These are phyloP conservation scores for Metarhizium sp. DNA, from an alignment of 2,329 filamentous ascomycete species.

Conservation along the genomic window DNA sequence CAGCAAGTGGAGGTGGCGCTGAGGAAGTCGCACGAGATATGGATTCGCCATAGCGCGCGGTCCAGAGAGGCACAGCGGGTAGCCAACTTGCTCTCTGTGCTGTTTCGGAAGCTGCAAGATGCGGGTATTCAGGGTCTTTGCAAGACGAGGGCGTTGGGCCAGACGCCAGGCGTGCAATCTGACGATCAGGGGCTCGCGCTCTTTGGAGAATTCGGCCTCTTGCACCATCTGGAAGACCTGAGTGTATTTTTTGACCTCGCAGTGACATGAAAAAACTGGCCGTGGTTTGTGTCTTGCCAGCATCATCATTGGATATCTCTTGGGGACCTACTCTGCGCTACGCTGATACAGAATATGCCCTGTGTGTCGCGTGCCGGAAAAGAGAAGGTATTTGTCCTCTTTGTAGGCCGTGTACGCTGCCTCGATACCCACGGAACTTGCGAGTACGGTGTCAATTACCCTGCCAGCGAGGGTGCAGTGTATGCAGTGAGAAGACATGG, in stretches of 20 bases:
- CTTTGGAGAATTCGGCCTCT: not conserved
- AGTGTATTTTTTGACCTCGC: no score
- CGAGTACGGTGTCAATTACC: slow-evolving; percentile 66
- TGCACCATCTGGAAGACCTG: no score
- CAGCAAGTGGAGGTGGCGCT: not conserved
- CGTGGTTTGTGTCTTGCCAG: no score
- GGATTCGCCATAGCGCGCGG: not conserved
- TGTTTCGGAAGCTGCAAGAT: not conserved
- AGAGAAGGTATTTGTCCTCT: slow-evolving; percentile 63
- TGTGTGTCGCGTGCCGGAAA: slow-evolving; percentile 65
- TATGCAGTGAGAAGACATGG: slow-evolving; percentile 58
- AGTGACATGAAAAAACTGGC: no score
- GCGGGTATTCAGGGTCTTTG: not conserved
- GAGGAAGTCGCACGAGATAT: not conserved
- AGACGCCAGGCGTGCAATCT: not conserved
- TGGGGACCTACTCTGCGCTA: slow-evolving; percentile 40
- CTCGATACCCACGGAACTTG: slow-evolving; percentile 69
- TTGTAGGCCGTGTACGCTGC: slow-evolving; percentile 65
- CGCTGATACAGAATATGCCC: slow-evolving; percentile 65
- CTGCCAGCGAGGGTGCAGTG: slow-evolving; percentile 43
- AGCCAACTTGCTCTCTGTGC: not conserved
- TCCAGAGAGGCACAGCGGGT: not conserved
- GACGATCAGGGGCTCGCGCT: not conserved
- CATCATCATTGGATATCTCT: no score
- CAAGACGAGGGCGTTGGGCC: not conserved